These are phyloP conservation scores for Pythium dissotocum DNA, from an alignment of 352 stramenopile species.

Conservation along the genomic window DNA sequence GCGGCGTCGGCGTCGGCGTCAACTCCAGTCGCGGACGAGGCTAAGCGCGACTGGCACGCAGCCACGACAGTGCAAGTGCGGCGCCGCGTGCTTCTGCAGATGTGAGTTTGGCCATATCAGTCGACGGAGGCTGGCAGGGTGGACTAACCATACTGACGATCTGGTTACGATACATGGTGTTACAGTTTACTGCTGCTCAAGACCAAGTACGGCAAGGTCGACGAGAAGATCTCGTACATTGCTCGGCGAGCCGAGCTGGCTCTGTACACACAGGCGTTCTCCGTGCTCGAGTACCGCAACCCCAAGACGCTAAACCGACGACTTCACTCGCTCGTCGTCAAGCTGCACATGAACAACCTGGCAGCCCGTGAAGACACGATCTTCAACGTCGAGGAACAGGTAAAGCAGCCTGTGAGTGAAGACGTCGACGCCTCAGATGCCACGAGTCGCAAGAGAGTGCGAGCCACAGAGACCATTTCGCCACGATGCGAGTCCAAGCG, in stretches of 20 bases:
- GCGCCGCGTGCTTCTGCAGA: slow-evolving; percentile 37
- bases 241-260: slow-evolving; percentile 36
- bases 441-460: background rate
- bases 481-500: slow-evolving; percentile 6
- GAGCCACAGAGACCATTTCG: background rate
- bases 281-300: slow-evolving; percentile 35
- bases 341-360: slow-evolving; percentile 36
- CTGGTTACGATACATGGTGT: background rate
- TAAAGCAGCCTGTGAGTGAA: background rate
- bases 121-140: background rate
- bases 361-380: slow-evolving; percentile 28
- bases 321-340: slow-evolving; percentile 40
- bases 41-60: slow-evolving; percentile 35
- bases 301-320: slow-evolving; percentile 34
- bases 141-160: background rate
- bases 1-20: background rate
- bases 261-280: slow-evolving; percentile 36
- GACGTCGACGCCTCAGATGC: background rate
- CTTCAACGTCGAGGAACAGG: slow-evolving; percentile 16
- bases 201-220: slow-evolving; percentile 38
- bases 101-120: slow-evolving; percentile 25
- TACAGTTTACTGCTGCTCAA: slow-evolving; percentile 37
- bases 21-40: background rate
- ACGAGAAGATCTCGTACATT: slow-evolving; percentile 39
- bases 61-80: slow-evolving; percentile 26